A percentile compares a stretch with the other conserved stretches of the same genome.
These are phyloP conservation scores for Phyllosticta citriasiana DNA, from an alignment of 2,329 filamentous ascomycete genomes.

Conservation along the genomic window DNA sequence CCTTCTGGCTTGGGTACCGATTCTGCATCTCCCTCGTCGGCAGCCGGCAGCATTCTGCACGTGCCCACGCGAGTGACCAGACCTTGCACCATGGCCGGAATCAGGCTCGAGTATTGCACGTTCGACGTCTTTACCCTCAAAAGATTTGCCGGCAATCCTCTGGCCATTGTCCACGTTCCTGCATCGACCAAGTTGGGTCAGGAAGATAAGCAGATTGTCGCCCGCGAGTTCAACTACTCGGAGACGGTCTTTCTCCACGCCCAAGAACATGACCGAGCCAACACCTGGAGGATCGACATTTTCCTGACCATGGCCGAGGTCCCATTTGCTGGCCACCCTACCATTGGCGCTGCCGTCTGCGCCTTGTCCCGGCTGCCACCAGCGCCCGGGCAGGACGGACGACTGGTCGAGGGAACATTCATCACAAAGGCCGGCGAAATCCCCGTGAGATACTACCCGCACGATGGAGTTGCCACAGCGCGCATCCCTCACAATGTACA, in stretches of 20 bases:
- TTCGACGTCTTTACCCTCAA: slow-evolving; percentile 40
- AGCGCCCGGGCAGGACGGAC: slow-evolving; percentile 8
- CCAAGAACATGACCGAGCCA: slow-evolving; percentile 14
- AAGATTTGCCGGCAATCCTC: slow-evolving; percentile 43
- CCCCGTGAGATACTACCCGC: slow-evolving; percentile 29
- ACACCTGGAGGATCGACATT: slow-evolving; percentile 41
- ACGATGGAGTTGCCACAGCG: slow-evolving; percentile 43
- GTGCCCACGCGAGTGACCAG: background rate
- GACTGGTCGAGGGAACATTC: slow-evolving; percentile 27
- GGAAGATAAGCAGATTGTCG: slow-evolving; percentile 43
- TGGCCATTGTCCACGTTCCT: slow-evolving; percentile 45
- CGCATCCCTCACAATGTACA: slow-evolving; percentile 59
- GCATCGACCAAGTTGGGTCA: slow-evolving; percentile 29
- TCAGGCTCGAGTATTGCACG: slow-evolving; percentile 25
- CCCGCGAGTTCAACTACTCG: slow-evolving; percentile 48
- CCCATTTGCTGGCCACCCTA: slow-evolving; percentile 50
- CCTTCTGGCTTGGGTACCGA: background rate
- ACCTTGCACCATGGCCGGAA: background rate
- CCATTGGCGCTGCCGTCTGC: slow-evolving; percentile 46
- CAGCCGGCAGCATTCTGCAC: background rate
- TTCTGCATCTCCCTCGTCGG: background rate
- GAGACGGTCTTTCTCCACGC: slow-evolving; percentile 48
- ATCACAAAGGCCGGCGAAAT: slow-evolving; percentile 38
- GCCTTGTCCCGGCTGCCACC: slow-evolving; percentile 26
- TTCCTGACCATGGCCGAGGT: slow-evolving; percentile 43